phyloP scores from a whole-genome alignment of 345 rosid genomes.

The Orychophragmus violaceus region DNA sequence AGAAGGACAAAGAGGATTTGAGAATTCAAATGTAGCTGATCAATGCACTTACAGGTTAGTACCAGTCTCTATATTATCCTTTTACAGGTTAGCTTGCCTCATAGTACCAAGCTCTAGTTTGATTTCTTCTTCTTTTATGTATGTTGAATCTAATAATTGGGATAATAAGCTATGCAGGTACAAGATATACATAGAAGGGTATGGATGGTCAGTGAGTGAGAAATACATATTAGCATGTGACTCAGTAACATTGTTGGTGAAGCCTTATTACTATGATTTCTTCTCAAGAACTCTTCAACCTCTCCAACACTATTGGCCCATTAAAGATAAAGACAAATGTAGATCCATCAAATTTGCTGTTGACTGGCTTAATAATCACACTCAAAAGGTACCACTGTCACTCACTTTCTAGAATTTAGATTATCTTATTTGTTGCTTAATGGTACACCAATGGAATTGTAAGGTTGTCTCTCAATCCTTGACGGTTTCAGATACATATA shows the following conservation, averaged over 20 bases:
- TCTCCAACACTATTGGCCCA: constrained; percentile 62
- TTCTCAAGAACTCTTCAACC: constrained; percentile 35
- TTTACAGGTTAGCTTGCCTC: too few relatives aligned
- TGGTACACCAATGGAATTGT: too few relatives aligned
- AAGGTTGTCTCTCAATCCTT: too few relatives aligned
- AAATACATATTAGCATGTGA: constrained; percentile 36
- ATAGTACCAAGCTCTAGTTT: background rate
- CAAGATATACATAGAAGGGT: constrained; percentile 77
- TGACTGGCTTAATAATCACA: constrained; percentile 67
- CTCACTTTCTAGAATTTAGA: too few relatives aligned
- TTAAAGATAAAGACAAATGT: constrained; percentile 49
- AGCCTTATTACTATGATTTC: constrained; percentile 32
- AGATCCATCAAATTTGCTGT: constrained; percentile 72
- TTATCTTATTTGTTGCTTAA: too few relatives aligned
- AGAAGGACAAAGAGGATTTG: constrained; percentile 62
- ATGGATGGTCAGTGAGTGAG: constrained; percentile 43
- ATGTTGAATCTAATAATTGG: background rate
- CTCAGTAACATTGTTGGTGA: constrained; percentile 33
- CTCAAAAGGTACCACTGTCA: constrained; percentile 40
- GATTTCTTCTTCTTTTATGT: background rate
- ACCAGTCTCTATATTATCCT: background rate
- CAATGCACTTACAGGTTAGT: constrained; percentile 70
- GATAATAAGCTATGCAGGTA: constrained; percentile 33
- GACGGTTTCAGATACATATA: too few relatives aligned
- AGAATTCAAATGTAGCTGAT: constrained; percentile 59